Conservation (phyloP, 257 asterid species). For the Plantago ovata region DNA sequence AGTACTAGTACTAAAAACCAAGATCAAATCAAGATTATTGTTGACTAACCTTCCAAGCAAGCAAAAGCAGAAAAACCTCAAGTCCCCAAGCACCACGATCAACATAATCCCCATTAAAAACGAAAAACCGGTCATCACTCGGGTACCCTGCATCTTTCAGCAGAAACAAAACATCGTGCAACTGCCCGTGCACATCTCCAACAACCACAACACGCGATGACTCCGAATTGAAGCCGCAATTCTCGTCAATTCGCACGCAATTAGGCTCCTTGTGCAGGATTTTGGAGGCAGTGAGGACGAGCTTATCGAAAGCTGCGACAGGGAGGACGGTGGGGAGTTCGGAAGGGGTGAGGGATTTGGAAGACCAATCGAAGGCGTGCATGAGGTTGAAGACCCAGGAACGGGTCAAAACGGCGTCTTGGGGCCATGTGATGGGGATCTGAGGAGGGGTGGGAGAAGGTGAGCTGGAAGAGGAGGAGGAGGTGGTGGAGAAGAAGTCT, state of each 20-base stretch:
- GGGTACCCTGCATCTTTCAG: constrained; percentile 78
- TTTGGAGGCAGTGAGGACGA: constrained; percentile 69
- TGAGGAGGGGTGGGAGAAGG: constrained; percentile 54
- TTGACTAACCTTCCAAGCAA: constrained; percentile 90
- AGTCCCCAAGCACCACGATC: constrained; percentile 99
- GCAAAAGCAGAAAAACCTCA: constrained; percentile 68
- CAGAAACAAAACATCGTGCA: constrained; percentile 80
- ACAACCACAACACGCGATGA: constrained; percentile 68
- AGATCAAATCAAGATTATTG: not conserved
- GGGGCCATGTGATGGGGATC: constrained; percentile 88
- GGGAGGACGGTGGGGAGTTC: constrained; percentile 73
- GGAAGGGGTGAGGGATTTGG: constrained; percentile 51
- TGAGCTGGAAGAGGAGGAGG: constrained; percentile 30
- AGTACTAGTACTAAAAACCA: too few species aligned
- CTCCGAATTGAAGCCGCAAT: constrained; percentile 11
- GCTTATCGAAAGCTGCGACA: constrained; percentile 66
- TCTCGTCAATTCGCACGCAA: constrained; percentile 61
- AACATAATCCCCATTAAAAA: constrained; percentile 96
- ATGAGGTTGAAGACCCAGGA: constrained; percentile 65
- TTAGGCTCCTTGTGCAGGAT: constrained; percentile 91
- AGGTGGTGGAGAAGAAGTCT: constrained; percentile 60
- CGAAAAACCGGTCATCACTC: constrained; percentile 66
- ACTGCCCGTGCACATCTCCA: constrained; percentile 95
- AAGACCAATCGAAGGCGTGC: constrained; percentile 79
- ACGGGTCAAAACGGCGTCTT: constrained; percentile 40